Evolutionary conservation across 345 rosid species (phyloP).

Genomic region (Syzygium jambos): DNA sequence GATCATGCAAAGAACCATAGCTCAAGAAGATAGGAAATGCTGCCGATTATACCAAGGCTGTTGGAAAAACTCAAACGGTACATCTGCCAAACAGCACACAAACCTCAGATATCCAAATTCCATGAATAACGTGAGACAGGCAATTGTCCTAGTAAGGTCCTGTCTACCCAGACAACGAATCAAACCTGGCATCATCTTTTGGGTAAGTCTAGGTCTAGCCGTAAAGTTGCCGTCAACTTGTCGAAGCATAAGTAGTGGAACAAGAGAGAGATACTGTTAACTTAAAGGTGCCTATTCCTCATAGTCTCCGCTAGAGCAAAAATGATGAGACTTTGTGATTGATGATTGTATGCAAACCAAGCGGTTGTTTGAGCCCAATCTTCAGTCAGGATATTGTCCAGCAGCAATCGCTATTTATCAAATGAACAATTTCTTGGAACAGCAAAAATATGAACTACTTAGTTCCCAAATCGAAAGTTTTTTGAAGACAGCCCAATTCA

Average conservation of each 20-base stretch:
- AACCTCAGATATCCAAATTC: neutral
- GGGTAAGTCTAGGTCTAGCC: neutral
- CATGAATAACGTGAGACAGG: neutral
- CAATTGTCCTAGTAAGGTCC: neutral
- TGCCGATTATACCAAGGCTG: neutral
- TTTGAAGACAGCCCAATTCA: neutral
- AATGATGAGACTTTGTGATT: neutral
- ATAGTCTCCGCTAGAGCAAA: neutral
- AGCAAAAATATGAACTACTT: neutral
- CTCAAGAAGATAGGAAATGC: neutral
- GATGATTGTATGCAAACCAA: neutral
- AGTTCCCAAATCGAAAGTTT: neutral
- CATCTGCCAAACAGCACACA: neutral
- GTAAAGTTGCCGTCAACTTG: neutral
- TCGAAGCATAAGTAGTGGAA: neutral
- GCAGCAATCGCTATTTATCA: neutral
- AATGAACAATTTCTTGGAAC: neutral
- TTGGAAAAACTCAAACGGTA: neutral
- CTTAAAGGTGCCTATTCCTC: neutral
- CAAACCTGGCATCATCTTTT: neutral
- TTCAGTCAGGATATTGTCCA: neutral
- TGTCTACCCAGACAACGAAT: neutral
- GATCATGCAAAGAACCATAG: neutral
- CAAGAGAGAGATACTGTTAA: neutral
- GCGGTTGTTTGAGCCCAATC: neutral